Base-by-base conservation (phyloP, 2,329 filamentous ascomycete genomes). In the Aspergillus latus region DNA sequence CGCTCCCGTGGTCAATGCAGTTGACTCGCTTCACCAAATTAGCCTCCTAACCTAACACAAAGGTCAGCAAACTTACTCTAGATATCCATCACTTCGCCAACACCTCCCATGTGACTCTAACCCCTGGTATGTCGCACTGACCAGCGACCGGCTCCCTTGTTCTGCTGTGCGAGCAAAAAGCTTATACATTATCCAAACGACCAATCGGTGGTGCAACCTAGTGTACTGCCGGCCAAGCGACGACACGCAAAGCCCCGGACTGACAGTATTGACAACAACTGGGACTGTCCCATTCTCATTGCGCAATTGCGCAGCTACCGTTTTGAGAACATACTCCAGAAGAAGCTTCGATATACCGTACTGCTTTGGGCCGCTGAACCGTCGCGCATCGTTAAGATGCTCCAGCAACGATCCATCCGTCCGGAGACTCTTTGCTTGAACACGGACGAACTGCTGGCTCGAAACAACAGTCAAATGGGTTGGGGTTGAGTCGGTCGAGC, bases 381-480 rank as follows among this genome's bases (percentile, higher is more conserved):
- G 61, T 5, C 62, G 52, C 8, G 64, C 60, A 1, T 65, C 57
- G 43, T 72, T 78, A 9, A 77, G 51, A 54, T 71, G 65, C 15
- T 72, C 61, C 2, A 78, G 60, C 3, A 77, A 59, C 5, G 63
- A 57, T 4, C 62, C 62, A 1, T 70, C 65, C 2, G 66, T 68
- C 42, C 59, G 66, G 16, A 76, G 64, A 49, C 63, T 66, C 36
- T 69, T 65, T 1, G 68, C 63, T 29, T 68, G 66, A 16, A 72
- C 69, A 2, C 66, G 68, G 21, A 66, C 65, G 37, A 73, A 71
- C 58, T 74, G 69, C 60, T 76, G 71, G 59, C 76, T 79, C 2
- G 77, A 77, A 3, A 80, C 70, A 34, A 81, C 72, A 0, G 73
- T 75, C 7, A 82, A 66, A 59, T 80, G 74, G 0, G 75, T 68